Conservation (phyloP, 2,329 filamentous ascomycete species). For the Trichoderma simmonsii region DNA sequence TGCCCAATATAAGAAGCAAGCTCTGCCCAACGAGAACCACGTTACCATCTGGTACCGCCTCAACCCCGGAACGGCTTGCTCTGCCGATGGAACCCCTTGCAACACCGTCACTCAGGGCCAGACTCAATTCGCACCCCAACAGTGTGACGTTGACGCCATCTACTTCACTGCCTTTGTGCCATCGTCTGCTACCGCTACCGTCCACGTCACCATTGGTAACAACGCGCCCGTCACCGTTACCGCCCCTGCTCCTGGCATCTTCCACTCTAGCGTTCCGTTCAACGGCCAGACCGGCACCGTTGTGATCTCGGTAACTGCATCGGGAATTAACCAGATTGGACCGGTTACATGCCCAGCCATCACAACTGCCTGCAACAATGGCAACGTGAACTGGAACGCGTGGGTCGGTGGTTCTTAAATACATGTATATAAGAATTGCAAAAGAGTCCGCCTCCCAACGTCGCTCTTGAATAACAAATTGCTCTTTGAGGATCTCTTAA, state of each 20-base stretch:
- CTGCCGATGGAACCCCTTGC: constrained; percentile 27
- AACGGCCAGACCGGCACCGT: constrained; percentile 27
- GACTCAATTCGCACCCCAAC: constrained; percentile 22
- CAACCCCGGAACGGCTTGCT: constrained; percentile 22
- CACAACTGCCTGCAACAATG: constrained; percentile 15
- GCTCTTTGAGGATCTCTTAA: too few species aligned
- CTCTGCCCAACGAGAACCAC: constrained; percentile 21
- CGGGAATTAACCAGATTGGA: neutral
- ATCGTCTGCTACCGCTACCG: constrained; percentile 22
- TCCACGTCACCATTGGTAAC: constrained; percentile 30
- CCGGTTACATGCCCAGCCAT: constrained; percentile 12
- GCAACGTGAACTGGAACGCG: constrained; percentile 21
- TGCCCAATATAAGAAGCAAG: constrained; percentile 31
- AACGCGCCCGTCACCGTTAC: neutral
- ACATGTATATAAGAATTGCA: neutral
- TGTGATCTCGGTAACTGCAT: constrained; percentile 21
- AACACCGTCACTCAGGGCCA: constrained; percentile 30
- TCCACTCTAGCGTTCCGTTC: constrained; percentile 30
- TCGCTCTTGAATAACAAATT: neutral
- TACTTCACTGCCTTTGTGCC: constrained; percentile 29
- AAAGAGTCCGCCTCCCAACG: neutral
- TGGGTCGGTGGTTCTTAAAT: constrained; percentile 18
- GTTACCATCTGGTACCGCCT: constrained; percentile 31
- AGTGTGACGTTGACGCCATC: constrained; percentile 24
- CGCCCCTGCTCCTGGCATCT: constrained; percentile 27